These are phyloP conservation scores for Neurospora crassa DNA, from an alignment of 2,329 filamentous ascomycete species.

Conservation along the genomic window DNA sequence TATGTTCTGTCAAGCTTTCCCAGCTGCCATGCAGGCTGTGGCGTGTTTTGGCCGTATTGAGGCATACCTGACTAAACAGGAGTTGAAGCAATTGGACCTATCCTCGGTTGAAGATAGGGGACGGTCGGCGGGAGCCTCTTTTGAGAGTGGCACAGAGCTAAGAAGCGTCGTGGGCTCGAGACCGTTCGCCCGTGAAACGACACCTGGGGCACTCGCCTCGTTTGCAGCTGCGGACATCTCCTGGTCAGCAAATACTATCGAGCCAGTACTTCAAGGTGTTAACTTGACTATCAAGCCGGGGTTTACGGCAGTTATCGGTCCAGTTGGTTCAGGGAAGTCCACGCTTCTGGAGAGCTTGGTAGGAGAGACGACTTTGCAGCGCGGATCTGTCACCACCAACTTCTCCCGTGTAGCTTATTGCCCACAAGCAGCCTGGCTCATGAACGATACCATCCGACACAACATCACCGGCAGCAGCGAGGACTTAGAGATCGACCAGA, in stretches of 20 bases:
- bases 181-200: neutral
- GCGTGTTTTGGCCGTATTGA: slow-evolving; percentile 18
- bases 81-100: neutral
- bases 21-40: slow-evolving; percentile 11
- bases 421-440: slow-evolving; percentile 17
- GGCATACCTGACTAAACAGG: slow-evolving; percentile 3
- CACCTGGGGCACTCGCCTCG: neutral
- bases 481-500: slow-evolving; percentile 4
- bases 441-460: slow-evolving; percentile 10
- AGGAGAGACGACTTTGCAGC: slow-evolving; percentile 9
- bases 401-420: slow-evolving; percentile 12
- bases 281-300: slow-evolving; percentile 6
- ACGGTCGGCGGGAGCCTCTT: neutral
- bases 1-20: slow-evolving; percentile 13
- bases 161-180: neutral
- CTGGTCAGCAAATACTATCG: neutral
- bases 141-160: neutral
- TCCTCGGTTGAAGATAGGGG: neutral
- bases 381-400: slow-evolving; percentile 1
- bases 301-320: slow-evolving; percentile 11
- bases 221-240: neutral
- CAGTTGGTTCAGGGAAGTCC: slow-evolving; percentile 19
- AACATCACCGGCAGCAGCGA: slow-evolving; percentile 11
- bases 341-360: slow-evolving; percentile 14
- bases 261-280: slow-evolving; percentile 9